phyloP scores from a whole-genome alignment of 2,329 filamentous ascomycete genomes.

The Talaromyces albobiverticillius region DNA sequence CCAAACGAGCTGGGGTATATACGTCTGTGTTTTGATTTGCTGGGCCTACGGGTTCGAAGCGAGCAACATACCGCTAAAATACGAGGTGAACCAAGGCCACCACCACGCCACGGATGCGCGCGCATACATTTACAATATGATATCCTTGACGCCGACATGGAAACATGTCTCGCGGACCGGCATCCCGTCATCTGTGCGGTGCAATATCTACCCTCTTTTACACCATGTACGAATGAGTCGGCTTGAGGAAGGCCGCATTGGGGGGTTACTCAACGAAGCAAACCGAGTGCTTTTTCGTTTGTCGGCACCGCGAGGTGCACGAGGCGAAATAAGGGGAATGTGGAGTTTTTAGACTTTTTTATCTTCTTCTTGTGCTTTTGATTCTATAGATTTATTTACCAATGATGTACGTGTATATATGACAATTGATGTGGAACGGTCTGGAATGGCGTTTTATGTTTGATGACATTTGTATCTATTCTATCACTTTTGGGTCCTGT shows the following conservation, averaged over 20 bases:
- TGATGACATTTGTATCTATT: constrained; percentile 17
- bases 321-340: constrained; percentile 21
- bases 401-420: constrained; percentile 13
- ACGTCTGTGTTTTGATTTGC: constrained; percentile 32
- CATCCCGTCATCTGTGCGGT: constrained; percentile 20
- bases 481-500: constrained; percentile 2
- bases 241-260: constrained; percentile 22
- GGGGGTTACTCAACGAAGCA: constrained; percentile 35
- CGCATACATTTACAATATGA: constrained; percentile 21
- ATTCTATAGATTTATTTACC: not conserved
- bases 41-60: constrained; percentile 29
- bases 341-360: constrained; percentile 22
- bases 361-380: constrained; percentile 1
- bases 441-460: constrained; percentile 16
- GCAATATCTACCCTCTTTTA: constrained; percentile 27
- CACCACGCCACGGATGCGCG: constrained; percentile 15
- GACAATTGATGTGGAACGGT: constrained; percentile 6
- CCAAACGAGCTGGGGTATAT: constrained; percentile 32
- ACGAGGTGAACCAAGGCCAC: not conserved
- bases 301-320: constrained; percentile 18
- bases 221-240: constrained; percentile 27
- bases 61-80: constrained; percentile 9
- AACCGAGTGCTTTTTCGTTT: constrained; percentile 30
- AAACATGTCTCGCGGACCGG: constrained; percentile 15
- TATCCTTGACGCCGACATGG: constrained; percentile 19